These are phyloP conservation scores for Rhodotorula paludigena DNA, from an alignment of 768 basidiomycete species.

Conservation along the genomic window DNA sequence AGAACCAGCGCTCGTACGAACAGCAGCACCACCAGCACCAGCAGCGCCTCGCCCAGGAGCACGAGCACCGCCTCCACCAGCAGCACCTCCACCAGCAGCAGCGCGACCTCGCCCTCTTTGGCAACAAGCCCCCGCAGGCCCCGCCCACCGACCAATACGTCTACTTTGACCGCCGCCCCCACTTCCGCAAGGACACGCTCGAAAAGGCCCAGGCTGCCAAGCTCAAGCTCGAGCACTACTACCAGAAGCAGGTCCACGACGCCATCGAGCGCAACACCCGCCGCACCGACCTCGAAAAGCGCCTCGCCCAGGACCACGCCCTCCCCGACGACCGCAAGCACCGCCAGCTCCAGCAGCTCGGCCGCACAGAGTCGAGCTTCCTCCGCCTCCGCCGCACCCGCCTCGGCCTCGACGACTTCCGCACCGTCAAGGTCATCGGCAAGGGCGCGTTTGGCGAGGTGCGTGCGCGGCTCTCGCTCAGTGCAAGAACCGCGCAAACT, in stretches of 20 bases:
- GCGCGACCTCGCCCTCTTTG: slow-evolving; percentile 17
- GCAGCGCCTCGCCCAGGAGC: slow-evolving; percentile 37
- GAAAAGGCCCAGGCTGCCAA: slow-evolving; percentile 69
- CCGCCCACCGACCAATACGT: slow-evolving; percentile 50
- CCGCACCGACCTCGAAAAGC: slow-evolving; percentile 83
- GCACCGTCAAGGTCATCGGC: slow-evolving; percentile 96
- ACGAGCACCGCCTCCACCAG: slow-evolving; percentile 22
- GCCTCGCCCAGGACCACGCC: slow-evolving; percentile 63
- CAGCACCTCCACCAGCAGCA: slow-evolving; percentile 27
- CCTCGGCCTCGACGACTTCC: slow-evolving; percentile 84
- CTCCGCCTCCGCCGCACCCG: slow-evolving; percentile 82
- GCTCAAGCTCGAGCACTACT: slow-evolving; percentile 91
- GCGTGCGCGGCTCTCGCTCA: slow-evolving; percentile 42
- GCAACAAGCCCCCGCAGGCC: slow-evolving; percentile 10
- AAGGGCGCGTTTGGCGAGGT: slow-evolving; percentile 99
- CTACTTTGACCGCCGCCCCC: slow-evolving; percentile 77
- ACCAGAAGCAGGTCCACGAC: slow-evolving; percentile 91
- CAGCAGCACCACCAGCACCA: slow-evolving; percentile 43
- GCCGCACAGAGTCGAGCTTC: slow-evolving; percentile 81
- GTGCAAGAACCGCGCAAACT: no score
- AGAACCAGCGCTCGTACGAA: background rate
- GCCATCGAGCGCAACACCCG: slow-evolving; percentile 90
- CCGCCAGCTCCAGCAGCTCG: slow-evolving; percentile 73
- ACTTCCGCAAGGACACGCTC: slow-evolving; percentile 72
- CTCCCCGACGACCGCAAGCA: slow-evolving; percentile 80